These are phyloP conservation scores for Schwanniomyces pseudopolymorphus DNA, from an alignment of 805 yeast species.

Conservation along the genomic window DNA sequence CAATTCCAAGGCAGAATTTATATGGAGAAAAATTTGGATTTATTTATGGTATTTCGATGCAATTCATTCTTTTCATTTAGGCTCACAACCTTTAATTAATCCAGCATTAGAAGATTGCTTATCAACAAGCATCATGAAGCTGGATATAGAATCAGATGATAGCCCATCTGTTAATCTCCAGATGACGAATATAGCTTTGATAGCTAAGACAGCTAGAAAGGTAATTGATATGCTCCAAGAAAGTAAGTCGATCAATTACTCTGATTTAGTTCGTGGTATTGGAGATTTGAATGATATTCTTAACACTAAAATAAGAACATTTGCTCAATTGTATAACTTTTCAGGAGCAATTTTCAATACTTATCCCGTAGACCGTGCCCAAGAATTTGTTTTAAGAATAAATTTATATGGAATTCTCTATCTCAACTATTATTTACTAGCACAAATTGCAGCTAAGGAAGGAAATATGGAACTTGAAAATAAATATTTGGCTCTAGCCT, in stretches of 20 bases:
- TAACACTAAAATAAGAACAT: constrained; percentile 4
- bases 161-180: constrained; percentile 1
- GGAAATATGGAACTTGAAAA: neutral
- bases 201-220: neutral
- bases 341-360: constrained; percentile 1
- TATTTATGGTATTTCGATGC: constrained; percentile 7
- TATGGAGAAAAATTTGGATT: constrained; percentile 10
- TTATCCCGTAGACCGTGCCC: constrained; percentile 3
- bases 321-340: constrained; percentile 1
- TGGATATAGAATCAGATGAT: neutral
- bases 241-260: neutral
- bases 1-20: neutral
- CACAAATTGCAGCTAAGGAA: neutral
- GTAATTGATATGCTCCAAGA: neutral
- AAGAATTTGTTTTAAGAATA: constrained; percentile 6
- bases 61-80: constrained; percentile 5
- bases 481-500: constrained; percentile 1
- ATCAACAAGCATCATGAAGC: neutral
- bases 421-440: constrained; percentile 2
- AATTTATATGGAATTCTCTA: constrained; percentile 2
- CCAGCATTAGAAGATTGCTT: neutral
- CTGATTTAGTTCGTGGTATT: constrained; percentile 1
- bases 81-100: neutral
- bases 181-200: neutral
- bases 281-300: constrained; percentile 3